Conservation (phyloP, 805 yeast species). For the Wickerhamiella cacticola region DNA sequence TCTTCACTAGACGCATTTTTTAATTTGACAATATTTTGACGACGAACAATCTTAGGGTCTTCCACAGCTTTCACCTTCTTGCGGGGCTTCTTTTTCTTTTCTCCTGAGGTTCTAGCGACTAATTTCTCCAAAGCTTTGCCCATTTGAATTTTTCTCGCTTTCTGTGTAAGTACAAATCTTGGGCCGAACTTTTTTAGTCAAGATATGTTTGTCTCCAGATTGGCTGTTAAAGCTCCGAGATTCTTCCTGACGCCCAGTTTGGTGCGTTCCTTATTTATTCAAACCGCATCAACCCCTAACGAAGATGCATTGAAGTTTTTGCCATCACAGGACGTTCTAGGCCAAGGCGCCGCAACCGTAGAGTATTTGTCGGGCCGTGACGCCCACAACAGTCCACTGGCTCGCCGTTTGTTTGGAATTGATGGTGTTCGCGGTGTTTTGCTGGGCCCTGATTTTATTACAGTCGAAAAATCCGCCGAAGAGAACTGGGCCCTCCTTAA, state of each 20-base stretch:
- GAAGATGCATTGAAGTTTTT: slow-evolving; percentile 74
- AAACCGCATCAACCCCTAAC: slow-evolving; percentile 77
- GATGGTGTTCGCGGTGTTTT: slow-evolving; percentile 68
- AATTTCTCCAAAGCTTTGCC: slow-evolving; percentile 9
- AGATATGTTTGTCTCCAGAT: slow-evolving; percentile 6
- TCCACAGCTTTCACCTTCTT: background rate
- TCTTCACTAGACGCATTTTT: background rate
- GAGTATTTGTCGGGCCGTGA: slow-evolving; percentile 69
- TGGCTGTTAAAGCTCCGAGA: background rate
- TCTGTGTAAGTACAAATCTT: no score
- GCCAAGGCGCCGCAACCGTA: slow-evolving; percentile 45
- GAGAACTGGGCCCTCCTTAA: slow-evolving; percentile 62
- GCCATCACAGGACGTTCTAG: slow-evolving; percentile 60
- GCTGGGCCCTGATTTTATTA: slow-evolving; percentile 75
- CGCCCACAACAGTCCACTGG: slow-evolving; percentile 63
- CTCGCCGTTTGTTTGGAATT: slow-evolving; percentile 56
- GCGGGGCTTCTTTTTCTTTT: slow-evolving; percentile 10
- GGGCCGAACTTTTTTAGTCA: background rate
- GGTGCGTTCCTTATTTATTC: slow-evolving; percentile 36
- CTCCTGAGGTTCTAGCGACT: slow-evolving; percentile 1
- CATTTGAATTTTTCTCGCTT: no score
- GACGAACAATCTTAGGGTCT: background rate
- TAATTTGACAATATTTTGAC: slow-evolving; percentile 1
- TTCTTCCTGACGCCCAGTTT: background rate
- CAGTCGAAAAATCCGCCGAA: slow-evolving; percentile 53